phyloP scores from a whole-genome alignment of 805 yeast genomes.

The Metschnikowia kofuensis region DNA sequence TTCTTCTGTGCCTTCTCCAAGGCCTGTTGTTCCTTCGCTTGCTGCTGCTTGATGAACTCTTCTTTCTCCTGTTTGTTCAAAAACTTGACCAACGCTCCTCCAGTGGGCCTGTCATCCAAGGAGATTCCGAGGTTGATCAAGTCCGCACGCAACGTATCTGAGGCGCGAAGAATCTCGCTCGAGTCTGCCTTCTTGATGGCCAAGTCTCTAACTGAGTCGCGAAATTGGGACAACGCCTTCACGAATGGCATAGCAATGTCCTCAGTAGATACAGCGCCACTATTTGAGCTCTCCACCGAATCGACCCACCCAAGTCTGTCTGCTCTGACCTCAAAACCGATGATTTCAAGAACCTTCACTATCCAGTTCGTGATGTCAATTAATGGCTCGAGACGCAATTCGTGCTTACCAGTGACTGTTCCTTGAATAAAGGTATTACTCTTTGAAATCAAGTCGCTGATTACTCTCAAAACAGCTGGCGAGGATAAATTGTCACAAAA shows the following conservation, averaged over 20 bases:
- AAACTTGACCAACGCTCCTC: slow-evolving; percentile 82
- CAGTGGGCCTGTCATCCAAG: slow-evolving; percentile 82
- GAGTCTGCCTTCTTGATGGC: slow-evolving; percentile 62
- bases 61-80: slow-evolving; percentile 65
- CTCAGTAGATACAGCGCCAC: slow-evolving; percentile 41
- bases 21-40: slow-evolving; percentile 53
- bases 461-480: slow-evolving; percentile 63
- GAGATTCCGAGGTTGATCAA: slow-evolving; percentile 75
- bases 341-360: slow-evolving; percentile 61
- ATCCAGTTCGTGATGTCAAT: slow-evolving; percentile 64
- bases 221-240: slow-evolving; percentile 69
- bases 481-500: slow-evolving; percentile 88
- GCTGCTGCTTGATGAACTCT: slow-evolving; percentile 55
- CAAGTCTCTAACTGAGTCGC: slow-evolving; percentile 74
- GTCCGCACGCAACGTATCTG: slow-evolving; percentile 73
- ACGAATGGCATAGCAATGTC: slow-evolving; percentile 78
- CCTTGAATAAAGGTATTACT: slow-evolving; percentile 67
- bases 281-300: slow-evolving; percentile 15
- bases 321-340: slow-evolving; percentile 72
- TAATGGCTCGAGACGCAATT: slow-evolving; percentile 63
- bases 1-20: slow-evolving; percentile 59
- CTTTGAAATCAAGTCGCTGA: slow-evolving; percentile 67
- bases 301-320: slow-evolving; percentile 84
- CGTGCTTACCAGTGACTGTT: slow-evolving; percentile 40
- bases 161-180: slow-evolving; percentile 56